These are phyloP conservation scores for Penicillium expansum DNA, from an alignment of 2,329 filamentous ascomycete species.

Conservation along the genomic window DNA sequence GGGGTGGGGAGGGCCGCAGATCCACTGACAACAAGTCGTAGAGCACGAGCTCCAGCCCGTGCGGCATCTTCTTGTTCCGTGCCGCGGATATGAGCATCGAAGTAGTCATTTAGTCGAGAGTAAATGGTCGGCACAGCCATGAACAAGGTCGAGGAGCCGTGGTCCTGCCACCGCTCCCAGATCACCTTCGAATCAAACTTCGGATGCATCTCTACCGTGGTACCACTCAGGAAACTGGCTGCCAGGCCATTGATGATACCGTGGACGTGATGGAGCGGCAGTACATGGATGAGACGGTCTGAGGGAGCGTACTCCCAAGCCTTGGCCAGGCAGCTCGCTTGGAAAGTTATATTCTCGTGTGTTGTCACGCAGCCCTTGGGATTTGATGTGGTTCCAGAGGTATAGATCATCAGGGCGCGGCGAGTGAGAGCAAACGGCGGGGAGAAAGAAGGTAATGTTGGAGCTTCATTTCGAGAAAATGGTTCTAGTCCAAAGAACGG, in stretches of 20 bases:
- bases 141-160: conserved; percentile 47
- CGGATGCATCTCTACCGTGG: conserved; percentile 49
- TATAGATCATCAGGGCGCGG: conserved; percentile 45
- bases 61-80: conserved; percentile 35
- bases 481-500: conserved; percentile 33
- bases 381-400: conserved; percentile 42
- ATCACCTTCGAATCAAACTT: conserved; percentile 46
- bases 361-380: conserved; percentile 47
- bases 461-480: conserved; percentile 19
- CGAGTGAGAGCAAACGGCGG: conserved; percentile 28
- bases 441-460: conserved; percentile 35
- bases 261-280: conserved; percentile 53
- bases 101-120: conserved; percentile 48
- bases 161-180: conserved; percentile 48
- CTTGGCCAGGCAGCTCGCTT: conserved; percentile 30
- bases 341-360: conserved; percentile 41
- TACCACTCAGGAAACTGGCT: conserved; percentile 47
- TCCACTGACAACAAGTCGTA: conserved; percentile 43
- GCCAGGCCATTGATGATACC: conserved; percentile 52
- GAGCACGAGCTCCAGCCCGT: conserved; percentile 31
- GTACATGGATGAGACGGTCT: conserved; percentile 50
- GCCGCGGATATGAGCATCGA: conserved; percentile 39
- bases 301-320: conserved; percentile 33
- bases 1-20: conserved; percentile 45
- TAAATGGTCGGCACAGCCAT: conserved; percentile 54